Conservation (phyloP, 78 protist genomes). For the Tieghemostelium lacteum region DNA sequence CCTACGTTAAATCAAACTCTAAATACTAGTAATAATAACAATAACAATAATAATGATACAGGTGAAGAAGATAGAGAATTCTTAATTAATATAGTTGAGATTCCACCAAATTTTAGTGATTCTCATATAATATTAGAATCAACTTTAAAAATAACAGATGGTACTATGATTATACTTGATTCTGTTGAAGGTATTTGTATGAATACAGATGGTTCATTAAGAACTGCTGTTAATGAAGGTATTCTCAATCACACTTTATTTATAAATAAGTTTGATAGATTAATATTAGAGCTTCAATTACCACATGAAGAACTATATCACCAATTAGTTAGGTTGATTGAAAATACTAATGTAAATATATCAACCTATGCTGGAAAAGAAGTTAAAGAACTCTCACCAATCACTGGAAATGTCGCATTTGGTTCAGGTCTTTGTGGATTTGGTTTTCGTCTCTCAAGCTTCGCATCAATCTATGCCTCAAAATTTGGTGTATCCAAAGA, state of each 20-base stretch:
- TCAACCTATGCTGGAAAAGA: constrained; percentile 31
- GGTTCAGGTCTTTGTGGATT: constrained; percentile 98
- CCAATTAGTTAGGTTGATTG: constrained; percentile 75
- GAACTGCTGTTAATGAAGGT: constrained; percentile 94
- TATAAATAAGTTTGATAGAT: constrained; percentile 90
- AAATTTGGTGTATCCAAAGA: constrained; percentile 82
- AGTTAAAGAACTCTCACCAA: constrained; percentile 40
- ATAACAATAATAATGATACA: too few relatives aligned
- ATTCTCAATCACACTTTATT: constrained; percentile 87
- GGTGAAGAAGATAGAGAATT: too few relatives aligned
- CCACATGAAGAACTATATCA: constrained; percentile 90
- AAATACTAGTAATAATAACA: not conserved
- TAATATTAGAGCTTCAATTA: constrained; percentile 74
- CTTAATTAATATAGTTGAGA: constrained; percentile 94
- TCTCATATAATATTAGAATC: too few relatives aligned
- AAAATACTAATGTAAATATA: constrained; percentile 93
- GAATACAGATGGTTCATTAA: constrained; percentile 95
- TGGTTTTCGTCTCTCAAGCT: constrained; percentile 97
- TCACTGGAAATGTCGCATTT: constrained; percentile 93
- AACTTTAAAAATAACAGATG: constrained; percentile 94
- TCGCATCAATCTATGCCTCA: constrained; percentile 89
- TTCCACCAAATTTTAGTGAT: constrained; percentile 97
- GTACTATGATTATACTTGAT: constrained; percentile 96
- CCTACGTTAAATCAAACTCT: constrained; percentile 75
- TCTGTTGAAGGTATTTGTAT: constrained; percentile 94